Percentiles rank a stretch among this genome's conserved stretches.
These are phyloP conservation scores for Suillus hirtellus DNA, from an alignment of 768 basidiomycete species.

Conservation along the genomic window DNA sequence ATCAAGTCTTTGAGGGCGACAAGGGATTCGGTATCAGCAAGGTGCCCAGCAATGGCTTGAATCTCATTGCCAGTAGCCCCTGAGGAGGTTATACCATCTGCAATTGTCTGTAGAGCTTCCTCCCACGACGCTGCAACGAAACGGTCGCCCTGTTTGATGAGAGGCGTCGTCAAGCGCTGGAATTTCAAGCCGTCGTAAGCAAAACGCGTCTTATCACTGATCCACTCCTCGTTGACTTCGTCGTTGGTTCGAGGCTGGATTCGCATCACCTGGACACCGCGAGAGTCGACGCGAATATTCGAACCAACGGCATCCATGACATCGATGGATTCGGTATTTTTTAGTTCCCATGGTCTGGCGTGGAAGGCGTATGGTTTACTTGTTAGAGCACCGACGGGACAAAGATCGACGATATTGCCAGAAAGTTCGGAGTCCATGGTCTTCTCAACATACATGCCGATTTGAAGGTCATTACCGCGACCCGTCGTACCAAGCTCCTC, in stretches of 20 bases:
- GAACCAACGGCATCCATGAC: constrained; percentile 94
- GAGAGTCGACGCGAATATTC: constrained; percentile 94
- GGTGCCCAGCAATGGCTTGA: constrained; percentile 88
- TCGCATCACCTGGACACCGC: constrained; percentile 96
- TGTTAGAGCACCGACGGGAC: constrained; percentile 97
- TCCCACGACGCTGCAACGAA: constrained; percentile 93
- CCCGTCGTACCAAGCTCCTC: constrained; percentile 97
- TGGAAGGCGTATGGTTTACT: constrained; percentile 99
- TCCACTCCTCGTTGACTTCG: constrained; percentile 99
- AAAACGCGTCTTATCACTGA: constrained; percentile 97
- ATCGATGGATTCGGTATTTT: constrained; percentile 96
- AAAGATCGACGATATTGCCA: constrained; percentile 95
- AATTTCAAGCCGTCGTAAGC: constrained; percentile 94
- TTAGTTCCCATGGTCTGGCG: constrained; percentile 97
- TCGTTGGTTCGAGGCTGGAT: constrained; percentile 96
- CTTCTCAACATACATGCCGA: constrained; percentile 98
- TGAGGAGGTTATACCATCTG: constrained; percentile 73
- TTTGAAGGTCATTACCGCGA: constrained; percentile 97
- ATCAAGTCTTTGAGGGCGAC: constrained; percentile 92
- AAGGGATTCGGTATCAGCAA: constrained; percentile 93
- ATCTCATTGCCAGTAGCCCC: constrained; percentile 92
- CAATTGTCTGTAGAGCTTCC: constrained; percentile 75
- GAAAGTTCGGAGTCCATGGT: constrained; percentile 97
- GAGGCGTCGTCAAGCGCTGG: constrained; percentile 91
- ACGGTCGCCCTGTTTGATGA: constrained; percentile 88